These are phyloP conservation scores for Gryganskiella cystojenkinii DNA, from an alignment of 192 early-diverging fungal species.

Conservation along the genomic window DNA sequence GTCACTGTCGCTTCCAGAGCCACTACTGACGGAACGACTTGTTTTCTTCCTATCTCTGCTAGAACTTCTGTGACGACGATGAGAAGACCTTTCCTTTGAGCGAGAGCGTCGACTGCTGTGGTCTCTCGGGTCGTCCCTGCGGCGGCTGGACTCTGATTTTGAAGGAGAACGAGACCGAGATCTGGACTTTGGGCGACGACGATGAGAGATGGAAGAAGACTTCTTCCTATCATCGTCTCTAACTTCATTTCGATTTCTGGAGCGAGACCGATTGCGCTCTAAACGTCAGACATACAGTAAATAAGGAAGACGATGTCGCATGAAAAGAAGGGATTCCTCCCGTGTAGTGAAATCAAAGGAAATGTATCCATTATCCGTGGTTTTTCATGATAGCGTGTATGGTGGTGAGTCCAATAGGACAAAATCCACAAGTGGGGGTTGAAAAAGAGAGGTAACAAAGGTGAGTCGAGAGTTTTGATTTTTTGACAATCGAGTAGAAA, in stretches of 20 bases:
- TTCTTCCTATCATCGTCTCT: slow-evolving; percentile 7
- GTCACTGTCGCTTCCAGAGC: too few relatives aligned
- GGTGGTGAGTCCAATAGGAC: slow-evolving; percentile 14
- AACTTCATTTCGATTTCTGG: slow-evolving; percentile 11
- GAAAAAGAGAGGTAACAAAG: background rate
- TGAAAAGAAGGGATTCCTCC: background rate
- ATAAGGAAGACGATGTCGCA: background rate
- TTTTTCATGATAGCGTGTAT: background rate
- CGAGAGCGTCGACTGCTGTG: background rate
- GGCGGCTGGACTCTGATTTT: slow-evolving; percentile 18
- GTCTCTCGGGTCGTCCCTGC: slow-evolving; percentile 10
- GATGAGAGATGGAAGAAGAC: background rate
- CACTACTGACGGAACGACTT: too few relatives aligned
- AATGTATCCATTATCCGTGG: background rate
- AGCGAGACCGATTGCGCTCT: slow-evolving; percentile 25
- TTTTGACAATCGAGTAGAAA: background rate
- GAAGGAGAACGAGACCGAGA: slow-evolving; percentile 20
- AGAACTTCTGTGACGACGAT: background rate
- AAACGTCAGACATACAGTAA: background rate
- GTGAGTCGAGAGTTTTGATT: background rate
- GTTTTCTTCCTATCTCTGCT: too few relatives aligned
- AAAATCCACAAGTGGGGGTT: background rate
- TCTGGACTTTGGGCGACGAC: slow-evolving; percentile 12
- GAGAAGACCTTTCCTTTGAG: background rate
- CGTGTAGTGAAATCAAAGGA: too few relatives aligned